A percentile compares a stretch with the other conserved stretches of the same genome.
Conservation (phyloP, 208 protist species). For the Acanthamoeba royreba region DNA sequence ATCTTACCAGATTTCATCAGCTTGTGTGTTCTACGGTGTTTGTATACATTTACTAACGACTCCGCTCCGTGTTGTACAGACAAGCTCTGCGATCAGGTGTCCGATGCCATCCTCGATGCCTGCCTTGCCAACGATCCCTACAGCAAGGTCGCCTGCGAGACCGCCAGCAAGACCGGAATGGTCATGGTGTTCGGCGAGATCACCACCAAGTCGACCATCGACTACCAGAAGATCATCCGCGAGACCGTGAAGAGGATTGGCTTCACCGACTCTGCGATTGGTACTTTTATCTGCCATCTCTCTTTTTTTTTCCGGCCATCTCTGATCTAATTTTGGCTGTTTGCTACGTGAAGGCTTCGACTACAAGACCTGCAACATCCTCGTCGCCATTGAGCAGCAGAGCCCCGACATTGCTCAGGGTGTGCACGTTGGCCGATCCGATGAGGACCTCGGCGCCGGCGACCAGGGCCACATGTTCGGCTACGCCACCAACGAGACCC, state of each 20-base stretch:
- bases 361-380: conserved; percentile 97
- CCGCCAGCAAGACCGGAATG: conserved; percentile 97
- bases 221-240: conserved; percentile 96
- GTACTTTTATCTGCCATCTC: background rate
- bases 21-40: too few species aligned
- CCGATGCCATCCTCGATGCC: conserved; percentile 98
- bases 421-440: conserved; percentile 91
- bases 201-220: conserved; percentile 94
- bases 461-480: conserved; percentile 99
- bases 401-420: conserved; percentile 98
- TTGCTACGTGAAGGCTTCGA: too few species aligned
- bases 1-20: background rate
- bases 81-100: conserved; percentile 99
- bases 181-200: conserved; percentile 99
- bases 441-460: conserved; percentile 97
- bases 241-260: conserved; percentile 96
- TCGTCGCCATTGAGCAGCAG: conserved; percentile 97
- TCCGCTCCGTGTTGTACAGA: conserved; percentile 76
- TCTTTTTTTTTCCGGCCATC: background rate
- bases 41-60: background rate
- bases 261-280: conserved; percentile 90
- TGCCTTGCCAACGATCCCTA: conserved; percentile 95
- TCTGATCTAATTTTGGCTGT: too few species aligned
- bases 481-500: conserved; percentile 99
- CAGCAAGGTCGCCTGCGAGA: conserved; percentile 98